These are phyloP conservation scores for Medicago arabica DNA, from an alignment of 306 rosid species.

Conservation along the genomic window DNA sequence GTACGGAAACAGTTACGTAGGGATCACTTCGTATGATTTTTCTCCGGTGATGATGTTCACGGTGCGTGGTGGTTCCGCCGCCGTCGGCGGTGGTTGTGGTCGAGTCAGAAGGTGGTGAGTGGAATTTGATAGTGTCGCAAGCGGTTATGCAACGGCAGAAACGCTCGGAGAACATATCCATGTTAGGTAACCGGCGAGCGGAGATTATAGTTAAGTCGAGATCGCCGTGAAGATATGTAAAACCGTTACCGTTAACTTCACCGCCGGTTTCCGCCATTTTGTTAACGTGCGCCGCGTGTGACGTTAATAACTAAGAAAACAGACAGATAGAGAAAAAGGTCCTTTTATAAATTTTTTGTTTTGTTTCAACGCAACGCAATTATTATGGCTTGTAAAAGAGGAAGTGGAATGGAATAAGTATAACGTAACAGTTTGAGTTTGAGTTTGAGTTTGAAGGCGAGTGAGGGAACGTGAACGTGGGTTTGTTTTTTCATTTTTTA, in stretches of 20 bases:
- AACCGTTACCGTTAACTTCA: constrained; percentile 29
- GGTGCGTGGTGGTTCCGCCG: neutral
- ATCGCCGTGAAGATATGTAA: constrained; percentile 80
- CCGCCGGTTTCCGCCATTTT: constrained; percentile 55
- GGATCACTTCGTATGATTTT: constrained; percentile 76
- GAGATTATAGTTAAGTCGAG: constrained; percentile 66
- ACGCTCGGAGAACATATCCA: constrained; percentile 79
- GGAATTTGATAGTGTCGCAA: constrained; percentile 66
- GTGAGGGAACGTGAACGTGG: neutral
- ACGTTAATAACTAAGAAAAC: neutral
- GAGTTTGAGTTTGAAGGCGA: constrained; percentile 8
- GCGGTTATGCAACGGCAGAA: constrained; percentile 82
- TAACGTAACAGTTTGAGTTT: constrained; percentile 19
- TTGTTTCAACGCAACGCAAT: neutral
- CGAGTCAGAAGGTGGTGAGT: constrained; percentile 35
- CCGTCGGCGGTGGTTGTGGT: neutral
- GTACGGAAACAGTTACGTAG: constrained; percentile 75
- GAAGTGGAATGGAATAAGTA: constrained; percentile 8
- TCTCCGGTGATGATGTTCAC: constrained; percentile 27
- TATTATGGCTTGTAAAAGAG: constrained; percentile 6
- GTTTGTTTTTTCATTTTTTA: neutral
- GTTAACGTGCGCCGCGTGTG: constrained; percentile 30
- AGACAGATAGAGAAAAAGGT: neutral
- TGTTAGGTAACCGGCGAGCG: constrained; percentile 76
- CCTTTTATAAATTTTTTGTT: neutral